A percentile compares a stretch with the other conserved stretches of the same genome.
Evolutionary conservation across 257 asterid species (phyloP).

Genomic region (Solanum okadae): DNA sequence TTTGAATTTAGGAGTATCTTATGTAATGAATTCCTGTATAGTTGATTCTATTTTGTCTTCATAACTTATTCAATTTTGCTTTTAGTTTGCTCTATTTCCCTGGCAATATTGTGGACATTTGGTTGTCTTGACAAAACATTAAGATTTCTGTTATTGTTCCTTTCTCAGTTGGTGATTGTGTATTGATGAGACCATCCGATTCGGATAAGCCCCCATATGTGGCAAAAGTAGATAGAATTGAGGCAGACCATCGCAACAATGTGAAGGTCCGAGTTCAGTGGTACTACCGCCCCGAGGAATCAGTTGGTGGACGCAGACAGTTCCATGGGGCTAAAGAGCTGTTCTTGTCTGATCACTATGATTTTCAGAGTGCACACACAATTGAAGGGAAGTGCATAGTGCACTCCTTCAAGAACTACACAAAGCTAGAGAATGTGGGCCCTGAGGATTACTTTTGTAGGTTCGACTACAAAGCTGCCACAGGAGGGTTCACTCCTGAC

Average conservation of each 20-base stretch:
- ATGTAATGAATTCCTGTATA: neutral
- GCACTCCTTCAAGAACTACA: constrained; percentile 73
- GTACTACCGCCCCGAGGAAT: constrained; percentile 83
- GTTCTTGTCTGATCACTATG: constrained; percentile 74
- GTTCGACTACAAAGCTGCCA: constrained; percentile 84
- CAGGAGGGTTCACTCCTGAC: constrained; percentile 86
- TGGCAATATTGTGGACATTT: neutral
- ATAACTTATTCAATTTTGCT: neutral
- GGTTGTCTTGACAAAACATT: neutral
- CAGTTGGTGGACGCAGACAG: constrained; percentile 85
- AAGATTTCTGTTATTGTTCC: neutral
- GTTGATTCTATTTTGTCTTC: neutral
- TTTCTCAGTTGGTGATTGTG: constrained; percentile 76
- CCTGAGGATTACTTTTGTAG: constrained; percentile 16
- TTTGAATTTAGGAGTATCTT: neutral
- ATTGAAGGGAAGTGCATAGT: constrained; percentile 84
- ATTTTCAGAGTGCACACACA: constrained; percentile 85
- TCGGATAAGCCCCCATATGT: constrained; percentile 71
- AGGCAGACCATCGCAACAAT: constrained; percentile 68
- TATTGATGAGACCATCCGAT: constrained; percentile 70
- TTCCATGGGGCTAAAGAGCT: constrained; percentile 89
- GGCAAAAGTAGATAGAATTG: constrained; percentile 74
- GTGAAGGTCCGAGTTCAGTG: constrained; percentile 67
- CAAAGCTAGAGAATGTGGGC: constrained; percentile 79
- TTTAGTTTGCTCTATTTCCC: neutral